Base-by-base conservation (phyloP, 768 basidiomycete species). In the Saitozyma sp. region DNA sequence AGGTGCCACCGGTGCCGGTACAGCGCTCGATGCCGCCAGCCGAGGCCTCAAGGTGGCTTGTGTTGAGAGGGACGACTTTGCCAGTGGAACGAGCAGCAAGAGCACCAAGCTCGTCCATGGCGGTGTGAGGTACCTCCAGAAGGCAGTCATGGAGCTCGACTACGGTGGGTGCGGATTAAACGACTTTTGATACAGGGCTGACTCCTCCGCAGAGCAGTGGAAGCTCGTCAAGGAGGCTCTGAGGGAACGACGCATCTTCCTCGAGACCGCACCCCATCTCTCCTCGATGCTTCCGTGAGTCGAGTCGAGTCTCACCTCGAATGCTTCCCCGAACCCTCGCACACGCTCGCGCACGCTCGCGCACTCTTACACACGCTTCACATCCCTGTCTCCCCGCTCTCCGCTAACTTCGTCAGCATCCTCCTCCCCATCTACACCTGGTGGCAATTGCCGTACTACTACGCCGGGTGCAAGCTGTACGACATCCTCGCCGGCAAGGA, bases 101-200 rank as follows among this genome's bases (percentile, higher is more conserved):
- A 93, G 92, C 8, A 98, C 96, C 0, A 98, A 99, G 78, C 88
- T 99, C 56, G 95, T 99, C 0, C 96, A 99, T 80, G 95, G 95
- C 14, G 95, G 95, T 45, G 95, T 98, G 2, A 87, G 95, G 1
- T 99, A 99, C 79, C 86, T 99, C 10, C 95, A 99, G 74, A 99
- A 98, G 76, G 95, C 95, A 3, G 85, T 97, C 42, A 86, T 94
- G 72, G 94, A 95, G 71, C 86, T 96, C 64, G 95, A 98, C 76
- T 96, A 95, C 71, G 92, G 92, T 75, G 92, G 94, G 77, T 61
- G 20, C 9, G 13, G 16, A 2, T 46, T 4, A 8, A 13, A 55
- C 8, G 38, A 46, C 29, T 11, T 14, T 19, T 48, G 13, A 46
- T 45, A 29, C 29, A 29, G 2, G 29, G 61, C 61, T 62, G 61